Percentiles rank a stretch among this genome's conserved stretches.
These are phyloP conservation scores for Coemansia sp. DNA, from an alignment of 192 early-diverging fungal genomes.

Conservation along the genomic window DNA sequence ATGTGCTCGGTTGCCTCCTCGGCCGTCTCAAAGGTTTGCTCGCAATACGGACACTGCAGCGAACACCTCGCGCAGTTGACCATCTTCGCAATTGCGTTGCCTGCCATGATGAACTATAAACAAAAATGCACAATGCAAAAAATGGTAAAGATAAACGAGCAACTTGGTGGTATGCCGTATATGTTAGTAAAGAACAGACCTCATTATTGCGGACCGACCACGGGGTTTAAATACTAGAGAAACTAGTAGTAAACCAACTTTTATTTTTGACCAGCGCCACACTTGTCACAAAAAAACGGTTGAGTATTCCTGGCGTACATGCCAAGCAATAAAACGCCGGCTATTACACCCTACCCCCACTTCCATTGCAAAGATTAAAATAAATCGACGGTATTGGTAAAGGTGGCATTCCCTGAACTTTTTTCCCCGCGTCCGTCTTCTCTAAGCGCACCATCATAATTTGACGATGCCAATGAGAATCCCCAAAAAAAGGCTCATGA, in stretches of 20 bases:
- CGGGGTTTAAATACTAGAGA: neutral
- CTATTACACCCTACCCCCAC: too few relatives aligned
- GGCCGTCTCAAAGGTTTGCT: neutral
- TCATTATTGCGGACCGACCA: neutral
- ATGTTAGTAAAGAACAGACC: neutral
- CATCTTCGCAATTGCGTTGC: neutral
- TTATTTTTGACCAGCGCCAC: neutral
- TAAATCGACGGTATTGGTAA: neutral
- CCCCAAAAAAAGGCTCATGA: neutral
- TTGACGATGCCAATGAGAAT: too few relatives aligned
- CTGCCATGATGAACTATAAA: neutral
- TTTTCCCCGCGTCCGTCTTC: neutral
- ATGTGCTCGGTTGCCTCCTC: constrained; percentile 6
- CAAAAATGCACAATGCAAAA: neutral
- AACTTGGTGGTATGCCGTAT: neutral
- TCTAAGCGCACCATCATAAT: neutral
- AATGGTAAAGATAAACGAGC: neutral
- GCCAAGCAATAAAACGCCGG: neutral
- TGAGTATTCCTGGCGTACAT: neutral
- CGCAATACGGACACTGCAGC: constrained; percentile 2
- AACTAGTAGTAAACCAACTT: neutral
- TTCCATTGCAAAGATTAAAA: too few relatives aligned
- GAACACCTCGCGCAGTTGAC: neutral
- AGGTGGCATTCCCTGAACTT: neutral
- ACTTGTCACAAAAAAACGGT: neutral